phyloP scores from a whole-genome alignment of 768 basidiomycete genomes.

The Phylloporus sp. region DNA sequence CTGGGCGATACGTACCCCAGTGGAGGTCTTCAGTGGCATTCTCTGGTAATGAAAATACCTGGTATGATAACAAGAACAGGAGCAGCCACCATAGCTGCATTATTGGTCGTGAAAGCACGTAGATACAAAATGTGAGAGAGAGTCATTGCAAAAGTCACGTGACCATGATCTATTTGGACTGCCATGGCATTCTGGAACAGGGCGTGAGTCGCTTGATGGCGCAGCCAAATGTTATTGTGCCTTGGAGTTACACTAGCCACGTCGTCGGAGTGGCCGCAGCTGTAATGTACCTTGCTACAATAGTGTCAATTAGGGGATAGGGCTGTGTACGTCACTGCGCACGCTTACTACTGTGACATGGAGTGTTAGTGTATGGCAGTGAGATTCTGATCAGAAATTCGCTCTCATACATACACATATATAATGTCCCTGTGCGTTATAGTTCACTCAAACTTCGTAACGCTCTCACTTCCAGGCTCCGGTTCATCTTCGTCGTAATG shows the following conservation, averaged over 20 bases:
- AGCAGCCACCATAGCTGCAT: slow-evolving; percentile 28
- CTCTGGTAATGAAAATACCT: slow-evolving; percentile 14
- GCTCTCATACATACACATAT: not conserved
- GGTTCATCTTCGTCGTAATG: slow-evolving; percentile 13
- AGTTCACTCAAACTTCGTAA: not conserved
- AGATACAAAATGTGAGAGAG: not conserved
- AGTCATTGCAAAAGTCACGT: not conserved
- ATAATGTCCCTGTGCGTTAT: not conserved
- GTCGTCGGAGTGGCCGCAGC: too few species aligned
- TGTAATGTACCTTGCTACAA: too few species aligned
- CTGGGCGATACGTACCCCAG: slow-evolving; percentile 84
- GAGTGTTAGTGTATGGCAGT: too few species aligned
- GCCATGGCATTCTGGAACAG: too few species aligned
- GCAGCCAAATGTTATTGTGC: not conserved
- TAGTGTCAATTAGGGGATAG: too few species aligned
- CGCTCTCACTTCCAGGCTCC: too few species aligned
- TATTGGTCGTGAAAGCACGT: not conserved
- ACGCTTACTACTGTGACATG: too few species aligned
- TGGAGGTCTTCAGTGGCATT: slow-evolving; percentile 41
- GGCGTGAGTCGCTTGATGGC: too few species aligned
- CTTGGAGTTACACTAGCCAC: too few species aligned
- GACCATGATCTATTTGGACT: too few species aligned
- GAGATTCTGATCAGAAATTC: not conserved
- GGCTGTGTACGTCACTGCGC: too few species aligned
- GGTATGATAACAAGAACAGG: slow-evolving; percentile 19